Percentiles rank a stretch among this genome's conserved stretches.
phyloP scores from a whole-genome alignment of 441 rosid genomes.

The Brassica balearica region DNA sequence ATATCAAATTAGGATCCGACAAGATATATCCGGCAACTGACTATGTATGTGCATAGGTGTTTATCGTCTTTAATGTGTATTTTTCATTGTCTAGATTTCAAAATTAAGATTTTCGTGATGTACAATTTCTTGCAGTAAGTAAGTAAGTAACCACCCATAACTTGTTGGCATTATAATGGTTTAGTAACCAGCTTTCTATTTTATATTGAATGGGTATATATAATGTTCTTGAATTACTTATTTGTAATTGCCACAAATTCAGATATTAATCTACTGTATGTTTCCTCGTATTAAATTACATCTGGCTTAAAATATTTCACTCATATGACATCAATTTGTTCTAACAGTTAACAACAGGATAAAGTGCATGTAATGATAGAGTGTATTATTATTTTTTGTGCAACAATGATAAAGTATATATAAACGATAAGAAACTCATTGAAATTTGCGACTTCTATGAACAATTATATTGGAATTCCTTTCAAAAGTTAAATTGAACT shows the following conservation, averaged over 20 bases:
- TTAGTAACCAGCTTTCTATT: neutral
- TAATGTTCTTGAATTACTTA: neutral
- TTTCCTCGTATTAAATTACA: neutral
- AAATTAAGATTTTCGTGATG: neutral
- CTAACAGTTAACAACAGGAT: neutral
- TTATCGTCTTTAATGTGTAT: neutral
- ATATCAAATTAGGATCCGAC: constrained; percentile 8
- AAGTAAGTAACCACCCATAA: constrained; percentile 1
- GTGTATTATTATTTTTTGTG: too few relatives aligned
- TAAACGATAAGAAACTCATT: neutral
- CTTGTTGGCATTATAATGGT: neutral
- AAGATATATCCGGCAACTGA: neutral
- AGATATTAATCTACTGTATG: neutral
- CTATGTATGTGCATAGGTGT: neutral
- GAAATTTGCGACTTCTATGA: neutral
- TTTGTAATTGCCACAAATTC: neutral
- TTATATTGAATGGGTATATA: neutral
- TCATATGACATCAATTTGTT: neutral
- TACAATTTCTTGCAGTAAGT: neutral
- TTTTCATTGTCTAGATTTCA: constrained; percentile 1
- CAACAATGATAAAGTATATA: constrained; percentile 2
- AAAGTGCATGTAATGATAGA: neutral
- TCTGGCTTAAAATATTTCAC: neutral
- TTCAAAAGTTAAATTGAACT: neutral
- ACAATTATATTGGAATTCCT: neutral